Base-by-base conservation (phyloP, 805 yeast species). In the Yarrowia bubula region DNA sequence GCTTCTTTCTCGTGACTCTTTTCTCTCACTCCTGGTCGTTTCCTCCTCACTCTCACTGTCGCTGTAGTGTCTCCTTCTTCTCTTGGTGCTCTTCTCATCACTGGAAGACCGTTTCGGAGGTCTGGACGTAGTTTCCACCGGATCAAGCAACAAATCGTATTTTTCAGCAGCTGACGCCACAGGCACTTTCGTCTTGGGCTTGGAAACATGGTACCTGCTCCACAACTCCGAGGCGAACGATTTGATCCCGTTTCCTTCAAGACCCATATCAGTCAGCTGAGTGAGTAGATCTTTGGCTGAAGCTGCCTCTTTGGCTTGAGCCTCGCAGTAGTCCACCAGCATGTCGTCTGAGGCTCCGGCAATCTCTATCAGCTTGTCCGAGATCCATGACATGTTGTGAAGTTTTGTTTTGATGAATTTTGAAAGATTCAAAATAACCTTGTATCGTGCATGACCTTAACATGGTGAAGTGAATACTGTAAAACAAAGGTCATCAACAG, bases 301-400 rank as follows among this genome's bases (percentile, higher is more conserved):
- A 15, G 67, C 66, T 14, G 74, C 70, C 8, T 71, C 53, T 39
- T 65, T 47, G 18, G 75, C 75, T 17, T 72, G 60, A 4, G 74
- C 72, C 37, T 68, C 41, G 43, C 73, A 71, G 65, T 65, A 72
- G n/a, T 71, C 74, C 38, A 70, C 72, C 14, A 71, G 58, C 17
- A 68, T 60, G 22, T 71, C 72, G 57, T 72, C 74, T 8, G 66
- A 64, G 8, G 69, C 73, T 0, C 72, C 71, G 44, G 69, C 43
- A 15, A 69, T 38, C 48, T 63, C 67, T 13, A 68, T 41, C 22
- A 70, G 47, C 43, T 68, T 60, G 65, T 70, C 73, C 11, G 67
- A 65, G 13, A 68, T 68, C 72, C 73, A 72, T 37, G 66, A 33
- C 33, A 65, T 51, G 14, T 14, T 13, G 42, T 38, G 14, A 22